A percentile compares a stretch with the other conserved stretches of the same genome.
Evolutionary conservation across 495 filamentous ascomycete species (phyloP).

Genomic region (Glarea lozoyensis): DNA sequence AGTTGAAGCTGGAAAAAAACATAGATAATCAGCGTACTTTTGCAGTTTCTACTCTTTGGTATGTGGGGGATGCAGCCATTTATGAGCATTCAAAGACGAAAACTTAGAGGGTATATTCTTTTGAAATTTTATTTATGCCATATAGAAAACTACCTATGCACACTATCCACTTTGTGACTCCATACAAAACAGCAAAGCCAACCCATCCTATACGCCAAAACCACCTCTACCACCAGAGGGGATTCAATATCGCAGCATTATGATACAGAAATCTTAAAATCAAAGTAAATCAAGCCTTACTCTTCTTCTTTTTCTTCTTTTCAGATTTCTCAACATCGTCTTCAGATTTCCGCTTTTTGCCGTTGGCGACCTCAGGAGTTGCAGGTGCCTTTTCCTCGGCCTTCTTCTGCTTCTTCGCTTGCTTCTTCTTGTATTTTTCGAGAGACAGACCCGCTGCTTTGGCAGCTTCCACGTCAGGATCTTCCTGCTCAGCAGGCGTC

Average conservation of each 20-base stretch:
- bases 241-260: constrained; percentile 15
- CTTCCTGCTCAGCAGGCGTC: background rate
- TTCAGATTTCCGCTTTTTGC: constrained; percentile 35
- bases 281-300: constrained; percentile 16
- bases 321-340: constrained; percentile 35
- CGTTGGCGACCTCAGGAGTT: constrained; percentile 7
- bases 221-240: no score
- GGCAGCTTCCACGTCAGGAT: constrained; percentile 38
- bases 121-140: no score
- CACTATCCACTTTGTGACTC: no score
- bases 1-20: no score
- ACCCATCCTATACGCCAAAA: background rate
- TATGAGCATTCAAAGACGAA: no score
- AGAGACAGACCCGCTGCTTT: constrained; percentile 55
- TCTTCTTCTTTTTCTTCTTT: constrained; percentile 40
- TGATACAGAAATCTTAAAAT: constrained; percentile 22
- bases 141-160: no score
- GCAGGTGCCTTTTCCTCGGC: constrained; percentile 30
- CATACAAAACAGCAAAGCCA: no score
- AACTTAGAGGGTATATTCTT: no score
- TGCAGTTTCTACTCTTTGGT: no score
- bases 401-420: constrained; percentile 67
- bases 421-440: constrained; percentile 66
- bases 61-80: no score
- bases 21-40: no score